phyloP scores from a whole-genome alignment of 2,329 filamentous ascomycete genomes.

The Talaromyces sp. region DNA sequence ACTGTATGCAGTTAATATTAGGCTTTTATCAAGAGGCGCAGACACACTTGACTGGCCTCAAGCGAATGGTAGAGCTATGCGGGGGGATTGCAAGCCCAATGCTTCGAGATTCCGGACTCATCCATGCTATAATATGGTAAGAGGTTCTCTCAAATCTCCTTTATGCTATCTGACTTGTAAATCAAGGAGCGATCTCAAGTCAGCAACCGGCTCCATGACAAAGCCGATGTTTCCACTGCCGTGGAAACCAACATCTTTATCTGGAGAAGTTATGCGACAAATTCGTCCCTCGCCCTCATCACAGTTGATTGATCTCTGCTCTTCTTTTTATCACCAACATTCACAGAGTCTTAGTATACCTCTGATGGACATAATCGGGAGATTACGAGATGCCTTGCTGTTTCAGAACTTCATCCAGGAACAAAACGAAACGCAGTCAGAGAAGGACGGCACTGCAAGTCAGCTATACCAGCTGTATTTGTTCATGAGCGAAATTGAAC shows the following conservation, averaged over 20 bases:
- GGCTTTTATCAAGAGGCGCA: slow-evolving; percentile 33
- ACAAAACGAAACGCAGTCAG: slow-evolving; percentile 15
- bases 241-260: slow-evolving; percentile 26
- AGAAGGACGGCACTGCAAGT: slow-evolving; percentile 13
- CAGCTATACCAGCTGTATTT: slow-evolving; percentile 25
- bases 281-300: slow-evolving; percentile 23
- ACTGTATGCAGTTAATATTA: slow-evolving; percentile 25
- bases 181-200: slow-evolving; percentile 28
- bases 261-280: slow-evolving; percentile 19
- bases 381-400: slow-evolving; percentile 26
- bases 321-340: slow-evolving; percentile 19
- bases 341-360: slow-evolving; percentile 21
- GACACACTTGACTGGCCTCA: slow-evolving; percentile 33
- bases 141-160: background rate
- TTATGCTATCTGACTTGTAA: background rate
- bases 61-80: slow-evolving; percentile 31
- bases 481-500: slow-evolving; percentile 29
- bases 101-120: slow-evolving; percentile 19
- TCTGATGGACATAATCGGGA: slow-evolving; percentile 20
- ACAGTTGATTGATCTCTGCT: slow-evolving; percentile 19
- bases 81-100: slow-evolving; percentile 24
- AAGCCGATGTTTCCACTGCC: slow-evolving; percentile 29
- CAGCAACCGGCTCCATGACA: slow-evolving; percentile 27
- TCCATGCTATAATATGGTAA: slow-evolving; percentile 25
- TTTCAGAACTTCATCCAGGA: slow-evolving; percentile 23